These are phyloP conservation scores for Corylus americana DNA, from an alignment of 306 rosid genomes.

Conservation along the genomic window DNA sequence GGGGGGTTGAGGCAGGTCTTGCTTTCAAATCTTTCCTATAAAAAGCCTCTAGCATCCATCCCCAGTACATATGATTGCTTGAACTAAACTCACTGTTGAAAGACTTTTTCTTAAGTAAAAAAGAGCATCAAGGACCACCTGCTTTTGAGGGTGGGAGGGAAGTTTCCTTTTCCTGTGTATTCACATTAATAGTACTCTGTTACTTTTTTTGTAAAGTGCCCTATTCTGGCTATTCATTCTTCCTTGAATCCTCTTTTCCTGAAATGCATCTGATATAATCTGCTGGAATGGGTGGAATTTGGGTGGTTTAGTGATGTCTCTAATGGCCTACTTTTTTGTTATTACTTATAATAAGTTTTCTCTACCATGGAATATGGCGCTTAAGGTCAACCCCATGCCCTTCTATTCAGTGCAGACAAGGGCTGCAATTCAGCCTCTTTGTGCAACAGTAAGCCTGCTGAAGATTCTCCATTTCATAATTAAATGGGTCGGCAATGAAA, in stretches of 20 bases:
- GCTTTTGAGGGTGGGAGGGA: slow-evolving; percentile 36
- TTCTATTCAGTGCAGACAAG: no score
- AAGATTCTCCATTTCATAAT: slow-evolving; percentile 22
- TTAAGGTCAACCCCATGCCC: background rate
- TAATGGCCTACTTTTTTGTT: background rate
- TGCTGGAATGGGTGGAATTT: background rate
- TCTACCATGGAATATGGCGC: background rate
- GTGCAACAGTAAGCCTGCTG: slow-evolving; percentile 1
- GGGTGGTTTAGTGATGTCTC: background rate
- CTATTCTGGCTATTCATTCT: background rate
- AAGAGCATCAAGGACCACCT: slow-evolving; percentile 37
- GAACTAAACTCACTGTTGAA: slow-evolving; percentile 32
- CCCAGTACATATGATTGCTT: slow-evolving; percentile 12
- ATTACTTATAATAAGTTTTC: background rate
- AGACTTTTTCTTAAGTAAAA: slow-evolving; percentile 24
- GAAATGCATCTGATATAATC: background rate
- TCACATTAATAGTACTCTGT: background rate
- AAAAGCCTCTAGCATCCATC: background rate
- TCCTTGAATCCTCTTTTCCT: background rate
- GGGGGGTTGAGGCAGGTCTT: background rate
- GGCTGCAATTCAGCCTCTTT: background rate
- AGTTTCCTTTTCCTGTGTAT: slow-evolving; percentile 28
- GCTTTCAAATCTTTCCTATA: background rate
- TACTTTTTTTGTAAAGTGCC: background rate
- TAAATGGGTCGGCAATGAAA: slow-evolving; percentile 16